Conservation (phyloP, 2,329 filamentous ascomycete genomes). For the Leptographium flavum region DNA sequence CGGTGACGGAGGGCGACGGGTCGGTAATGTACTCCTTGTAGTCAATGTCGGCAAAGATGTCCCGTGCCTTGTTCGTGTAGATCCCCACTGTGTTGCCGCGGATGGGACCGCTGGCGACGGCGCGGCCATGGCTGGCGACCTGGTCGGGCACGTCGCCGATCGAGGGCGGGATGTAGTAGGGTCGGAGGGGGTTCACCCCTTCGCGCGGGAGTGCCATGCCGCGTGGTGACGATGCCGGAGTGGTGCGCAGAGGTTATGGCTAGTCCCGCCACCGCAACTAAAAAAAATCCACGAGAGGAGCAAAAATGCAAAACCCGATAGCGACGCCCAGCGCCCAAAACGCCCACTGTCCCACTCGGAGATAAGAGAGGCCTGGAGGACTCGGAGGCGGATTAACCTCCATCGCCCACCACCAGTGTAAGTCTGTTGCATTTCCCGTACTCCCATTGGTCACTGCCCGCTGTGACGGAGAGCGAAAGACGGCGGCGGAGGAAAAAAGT, state of each 20-base stretch:
- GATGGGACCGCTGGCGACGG: neutral
- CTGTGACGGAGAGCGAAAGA: neutral
- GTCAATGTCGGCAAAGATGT: slow-evolving; percentile 80
- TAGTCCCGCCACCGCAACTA: neutral
- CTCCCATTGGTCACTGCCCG: neutral
- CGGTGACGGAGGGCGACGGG: slow-evolving; percentile 57
- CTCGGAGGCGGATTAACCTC: slow-evolving; percentile 2
- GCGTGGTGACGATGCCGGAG: neutral
- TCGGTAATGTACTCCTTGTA: slow-evolving; percentile 79
- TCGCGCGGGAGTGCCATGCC: slow-evolving; percentile 30
- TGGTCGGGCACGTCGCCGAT: slow-evolving; percentile 31
- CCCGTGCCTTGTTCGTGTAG: slow-evolving; percentile 56
- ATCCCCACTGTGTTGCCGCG: neutral
- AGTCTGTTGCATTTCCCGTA: neutral
- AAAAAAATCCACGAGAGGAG: neutral
- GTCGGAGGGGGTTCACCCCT: slow-evolving; percentile 48
- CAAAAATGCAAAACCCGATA: neutral
- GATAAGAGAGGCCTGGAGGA: neutral
- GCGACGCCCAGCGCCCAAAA: neutral
- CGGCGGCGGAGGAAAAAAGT: neutral
- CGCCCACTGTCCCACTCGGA: neutral
- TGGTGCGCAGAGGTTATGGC: neutral
- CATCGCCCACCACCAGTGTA: neutral
- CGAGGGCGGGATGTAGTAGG: slow-evolving; percentile 53
- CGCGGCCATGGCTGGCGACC: slow-evolving; percentile 19